A percentile compares a stretch with the other conserved stretches of the same genome.
Conservation (phyloP, 495 filamentous ascomycete genomes). For the Penicillium paxilli region DNA sequence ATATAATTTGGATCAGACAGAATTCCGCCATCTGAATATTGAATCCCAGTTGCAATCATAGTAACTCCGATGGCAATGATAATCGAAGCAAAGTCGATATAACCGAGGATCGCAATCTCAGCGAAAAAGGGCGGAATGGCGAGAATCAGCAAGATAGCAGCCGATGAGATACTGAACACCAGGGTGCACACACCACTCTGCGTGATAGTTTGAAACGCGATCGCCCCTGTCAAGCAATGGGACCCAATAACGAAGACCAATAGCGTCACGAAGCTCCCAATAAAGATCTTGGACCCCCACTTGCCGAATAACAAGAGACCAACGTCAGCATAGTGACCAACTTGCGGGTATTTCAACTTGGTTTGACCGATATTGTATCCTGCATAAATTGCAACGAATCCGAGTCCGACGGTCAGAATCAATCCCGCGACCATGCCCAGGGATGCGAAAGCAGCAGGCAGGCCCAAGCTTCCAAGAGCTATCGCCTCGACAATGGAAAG, state of each 20-base stretch:
- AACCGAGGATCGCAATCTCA: slow-evolving; percentile 58
- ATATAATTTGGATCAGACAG: neutral
- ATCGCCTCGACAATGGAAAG: slow-evolving; percentile 63
- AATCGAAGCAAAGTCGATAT: slow-evolving; percentile 64
- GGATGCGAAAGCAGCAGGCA: slow-evolving; percentile 58
- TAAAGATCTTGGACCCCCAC: slow-evolving; percentile 59
- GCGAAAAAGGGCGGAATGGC: slow-evolving; percentile 57
- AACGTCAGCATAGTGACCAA: slow-evolving; percentile 66
- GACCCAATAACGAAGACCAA: slow-evolving; percentile 68
- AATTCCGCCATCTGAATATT: slow-evolving; percentile 14
- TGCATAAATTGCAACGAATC: slow-evolving; percentile 67
- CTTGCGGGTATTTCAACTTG: slow-evolving; percentile 61
- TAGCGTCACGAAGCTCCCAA: slow-evolving; percentile 56
- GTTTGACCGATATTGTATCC: slow-evolving; percentile 72
- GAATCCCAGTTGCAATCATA: slow-evolving; percentile 62
- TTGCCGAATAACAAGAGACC: slow-evolving; percentile 59
- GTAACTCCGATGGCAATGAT: slow-evolving; percentile 65
- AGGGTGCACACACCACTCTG: slow-evolving; percentile 61
- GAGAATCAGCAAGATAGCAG: slow-evolving; percentile 57
- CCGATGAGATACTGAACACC: slow-evolving; percentile 60
- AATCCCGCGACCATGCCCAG: slow-evolving; percentile 58
- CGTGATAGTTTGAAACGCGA: slow-evolving; percentile 62
- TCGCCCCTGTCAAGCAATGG: slow-evolving; percentile 68
- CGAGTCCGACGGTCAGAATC: slow-evolving; percentile 56
- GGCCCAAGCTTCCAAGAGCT: slow-evolving; percentile 57